Base-by-base conservation (phyloP, 768 basidiomycete genomes). In the Suillus fuscotomentosus region DNA sequence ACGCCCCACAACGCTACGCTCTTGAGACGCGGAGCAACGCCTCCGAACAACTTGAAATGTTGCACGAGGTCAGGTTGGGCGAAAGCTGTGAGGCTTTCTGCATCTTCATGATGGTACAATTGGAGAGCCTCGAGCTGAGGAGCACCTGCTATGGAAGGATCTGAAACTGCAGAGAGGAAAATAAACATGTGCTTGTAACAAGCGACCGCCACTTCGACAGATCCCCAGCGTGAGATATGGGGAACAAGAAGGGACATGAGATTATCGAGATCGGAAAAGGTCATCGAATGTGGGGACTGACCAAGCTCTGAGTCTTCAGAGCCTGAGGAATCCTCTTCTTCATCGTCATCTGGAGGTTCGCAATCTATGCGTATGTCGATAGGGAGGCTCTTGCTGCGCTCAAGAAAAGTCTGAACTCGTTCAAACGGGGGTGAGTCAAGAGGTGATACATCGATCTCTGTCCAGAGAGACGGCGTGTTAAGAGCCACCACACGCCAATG, bases 1-100 rank as follows among this genome's bases (percentile, higher is more conserved):
- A 91, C 86, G 45, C 89, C 90, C 86, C 87, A 90, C 34, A 92
- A 77, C 11, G 78, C 76, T 41, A 85, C 73, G 5, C 75, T 69
- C 22, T 72, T 75, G 15, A 92, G 76, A 9, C 77, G 80, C 1
- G 91, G 91, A 9, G 76, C 74, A 20, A 80, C 81, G 31, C 82
- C 80, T 3, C 84, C 80, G 69, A 91, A 87, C 20, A 84, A 79
- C 13, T 81, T 75, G 75, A 87, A 85, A 43, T 66, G 65, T 6
- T 62, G 63, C 3, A 77, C 78, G 43, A 75, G 73, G 43, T 77
- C 75, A 22, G 64, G 61, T 38, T 61, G 31, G 1, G 54, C 31
- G 39, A 73, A 72, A n/a, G 8, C 63, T 22, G 67, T 60, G 24
- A 62, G 53, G 4, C 84, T 82, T 63, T 74, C 77, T 7, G 70